Percentiles rank a stretch among this genome's conserved stretches.
Conservation (phyloP, 2,329 filamentous ascomycete genomes). For the Colletotrichum sojae region DNA sequence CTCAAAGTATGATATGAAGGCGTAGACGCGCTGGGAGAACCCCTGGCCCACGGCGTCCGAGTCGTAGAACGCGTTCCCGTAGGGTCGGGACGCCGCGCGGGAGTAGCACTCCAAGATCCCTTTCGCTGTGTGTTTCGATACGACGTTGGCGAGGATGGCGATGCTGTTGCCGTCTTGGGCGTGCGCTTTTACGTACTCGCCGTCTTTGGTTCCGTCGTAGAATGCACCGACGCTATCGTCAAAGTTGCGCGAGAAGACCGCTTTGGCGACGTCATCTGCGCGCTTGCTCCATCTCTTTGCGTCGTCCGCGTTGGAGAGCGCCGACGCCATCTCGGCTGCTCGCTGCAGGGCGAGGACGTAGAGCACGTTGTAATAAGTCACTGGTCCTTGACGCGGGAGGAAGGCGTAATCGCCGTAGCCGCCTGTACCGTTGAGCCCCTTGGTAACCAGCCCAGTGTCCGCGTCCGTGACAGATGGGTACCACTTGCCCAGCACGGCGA, state of each 20-base stretch:
- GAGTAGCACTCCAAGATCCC: conserved; percentile 58
- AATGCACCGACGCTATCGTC: conserved; percentile 60
- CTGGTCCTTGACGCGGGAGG: conserved; percentile 59
- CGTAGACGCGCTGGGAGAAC: conserved; percentile 63
- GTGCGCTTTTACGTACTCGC: conserved; percentile 53
- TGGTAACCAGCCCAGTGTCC: conserved; percentile 57
- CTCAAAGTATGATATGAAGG: conserved; percentile 68
- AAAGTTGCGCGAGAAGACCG: conserved; percentile 57
- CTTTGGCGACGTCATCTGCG: conserved; percentile 51
- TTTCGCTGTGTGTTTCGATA: conserved; percentile 48
- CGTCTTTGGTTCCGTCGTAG: conserved; percentile 55
- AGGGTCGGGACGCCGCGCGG: conserved; percentile 51
- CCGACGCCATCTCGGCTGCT: conserved; percentile 59
- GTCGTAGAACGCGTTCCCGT: conserved; percentile 68
- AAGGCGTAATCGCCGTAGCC: conserved; percentile 68
- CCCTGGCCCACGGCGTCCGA: conserved; percentile 54
- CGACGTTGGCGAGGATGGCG: conserved; percentile 56
- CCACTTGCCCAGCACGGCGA: conserved; percentile 59
- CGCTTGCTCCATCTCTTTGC: conserved; percentile 56
- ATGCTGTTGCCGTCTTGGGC: conserved; percentile 67
- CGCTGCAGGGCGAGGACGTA: conserved; percentile 62
- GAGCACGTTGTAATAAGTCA: conserved; percentile 68
- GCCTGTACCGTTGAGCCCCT: conserved; percentile 49
- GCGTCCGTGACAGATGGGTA: conserved; percentile 59
- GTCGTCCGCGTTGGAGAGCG: conserved; percentile 49